A percentile compares a stretch with the other conserved stretches of the same genome.
Conservation (phyloP, 345 rosid species). For the Schrenkiella parvula region DNA sequence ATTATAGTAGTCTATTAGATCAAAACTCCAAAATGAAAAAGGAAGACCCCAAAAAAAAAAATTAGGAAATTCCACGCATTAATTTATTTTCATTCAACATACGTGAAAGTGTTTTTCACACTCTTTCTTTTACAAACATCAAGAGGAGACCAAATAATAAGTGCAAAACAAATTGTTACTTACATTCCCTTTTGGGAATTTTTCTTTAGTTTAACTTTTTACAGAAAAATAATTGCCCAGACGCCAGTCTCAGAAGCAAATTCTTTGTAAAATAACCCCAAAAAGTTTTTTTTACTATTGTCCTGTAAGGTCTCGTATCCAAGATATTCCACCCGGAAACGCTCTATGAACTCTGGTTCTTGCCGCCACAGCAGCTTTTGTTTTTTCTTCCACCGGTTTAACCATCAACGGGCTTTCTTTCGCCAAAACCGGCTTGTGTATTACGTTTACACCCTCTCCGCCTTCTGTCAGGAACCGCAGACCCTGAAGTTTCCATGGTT, state of each 20-base stretch:
- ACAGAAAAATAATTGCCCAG: neutral
- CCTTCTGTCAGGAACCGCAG: slow-evolving; percentile 66
- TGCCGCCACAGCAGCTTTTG: neutral
- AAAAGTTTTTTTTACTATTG: neutral
- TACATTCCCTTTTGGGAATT: neutral
- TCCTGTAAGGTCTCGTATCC: slow-evolving; percentile 37
- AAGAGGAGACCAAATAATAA: neutral
- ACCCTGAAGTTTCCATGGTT: slow-evolving; percentile 53
- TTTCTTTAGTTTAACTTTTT: neutral
- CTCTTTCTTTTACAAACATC: slow-evolving; percentile 18
- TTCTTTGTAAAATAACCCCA: slow-evolving; percentile 6
- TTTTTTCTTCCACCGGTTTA: slow-evolving; percentile 19
- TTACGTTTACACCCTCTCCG: slow-evolving; percentile 26
- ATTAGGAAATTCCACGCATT: too few species aligned
- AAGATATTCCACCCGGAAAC: slow-evolving; percentile 63
- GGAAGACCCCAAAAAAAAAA: too few species aligned
- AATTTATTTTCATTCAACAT: neutral
- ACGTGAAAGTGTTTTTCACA: neutral
- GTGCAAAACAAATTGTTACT: neutral
- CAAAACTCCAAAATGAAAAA: neutral
- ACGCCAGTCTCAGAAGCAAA: slow-evolving; percentile 6
- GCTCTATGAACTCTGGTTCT: slow-evolving; percentile 65
- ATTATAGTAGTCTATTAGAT: too few species aligned
- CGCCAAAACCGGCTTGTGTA: slow-evolving; percentile 30
- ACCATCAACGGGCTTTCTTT: slow-evolving; percentile 23